Percentiles rank a stretch among this genome's conserved stretches.
phyloP scores from a whole-genome alignment of 164 flowering plant species.

The Brasenia schreberi region DNA sequence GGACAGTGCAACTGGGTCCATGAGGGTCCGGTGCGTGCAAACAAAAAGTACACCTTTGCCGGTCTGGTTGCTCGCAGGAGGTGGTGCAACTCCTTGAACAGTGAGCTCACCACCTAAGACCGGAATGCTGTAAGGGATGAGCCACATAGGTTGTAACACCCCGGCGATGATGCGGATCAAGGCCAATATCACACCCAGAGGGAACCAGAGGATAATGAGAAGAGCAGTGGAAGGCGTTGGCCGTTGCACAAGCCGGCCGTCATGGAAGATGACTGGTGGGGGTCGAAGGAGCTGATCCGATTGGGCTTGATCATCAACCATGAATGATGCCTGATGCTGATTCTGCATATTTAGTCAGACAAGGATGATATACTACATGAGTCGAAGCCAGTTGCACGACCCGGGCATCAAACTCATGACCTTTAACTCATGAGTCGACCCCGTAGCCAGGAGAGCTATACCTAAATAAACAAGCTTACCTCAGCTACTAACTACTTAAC shows the following conservation, averaged over 20 bases:
- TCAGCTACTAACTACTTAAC: too few species aligned
- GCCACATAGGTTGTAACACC: neutral
- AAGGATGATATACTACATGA: too few species aligned
- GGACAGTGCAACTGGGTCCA: slow-evolving; percentile 93
- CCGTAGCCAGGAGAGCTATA: too few species aligned
- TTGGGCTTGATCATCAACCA: slow-evolving; percentile 5
- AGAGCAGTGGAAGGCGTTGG: neutral
- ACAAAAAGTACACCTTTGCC: slow-evolving; percentile 65
- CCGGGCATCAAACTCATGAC: too few species aligned
- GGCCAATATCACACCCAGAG: neutral
- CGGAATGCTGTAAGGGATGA: neutral
- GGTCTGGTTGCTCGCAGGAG: slow-evolving; percentile 7
- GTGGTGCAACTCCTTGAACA: slow-evolving; percentile 10
- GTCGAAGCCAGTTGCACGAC: too few species aligned
- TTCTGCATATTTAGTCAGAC: slow-evolving; percentile 28
- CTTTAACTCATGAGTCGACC: too few species aligned
- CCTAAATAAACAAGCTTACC: too few species aligned
- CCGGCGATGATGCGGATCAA: neutral
- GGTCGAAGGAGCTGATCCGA: slow-evolving; percentile 8
- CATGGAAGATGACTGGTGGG: slow-evolving; percentile 1
- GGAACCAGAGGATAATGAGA: neutral
- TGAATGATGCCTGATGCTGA: slow-evolving; percentile 37
- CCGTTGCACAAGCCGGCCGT: neutral
- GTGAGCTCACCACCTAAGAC: neutral
- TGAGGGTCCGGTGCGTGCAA: slow-evolving; percentile 85